Evolutionary conservation across 441 rosid species (phyloP), one percentile per base, ranked within the genome.

Genomic region (Melastoma candidum): DNA sequence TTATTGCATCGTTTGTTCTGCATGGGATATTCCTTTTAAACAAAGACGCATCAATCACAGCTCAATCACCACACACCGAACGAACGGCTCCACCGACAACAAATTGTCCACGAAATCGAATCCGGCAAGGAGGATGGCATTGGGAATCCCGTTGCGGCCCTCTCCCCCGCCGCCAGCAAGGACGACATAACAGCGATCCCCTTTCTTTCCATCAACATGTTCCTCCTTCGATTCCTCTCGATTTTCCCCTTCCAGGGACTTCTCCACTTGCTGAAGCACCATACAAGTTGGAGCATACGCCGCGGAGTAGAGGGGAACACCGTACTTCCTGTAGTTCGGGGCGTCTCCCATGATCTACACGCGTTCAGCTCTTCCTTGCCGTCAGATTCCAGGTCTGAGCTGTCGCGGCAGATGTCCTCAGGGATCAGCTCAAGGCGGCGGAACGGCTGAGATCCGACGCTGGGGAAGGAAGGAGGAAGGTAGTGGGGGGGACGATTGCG

Each of bases 131-230:
- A 89, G 27, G 51, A 83, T 46, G 17, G 90, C 85, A 36, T 94
- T 90, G 1, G 79, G 78, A 60, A 93, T 86, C 12, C 97, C 96
- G 67, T 73, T 86, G 26, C 71, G 72, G 48, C 96, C 99, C 58
- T 82, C 86, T 10, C 97, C 99, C 0, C 96, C 96, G 11, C 99
- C 99, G 11, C 96, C 96, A 0, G 86, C 61, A 13, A 90, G 61
- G 65, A 79, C 80, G 57, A 78, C 66, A 72, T 68, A 74, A 69
- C 76, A 6, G 32, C 47, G 12, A 32, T 47, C 46, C 44, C 44
- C 50, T 44, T 22, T 26, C 57, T 44, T 45, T 47, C 64, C 54
- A 11, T 26, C 53, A 12, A 25, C 47, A 11, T 71, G 48, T 11
- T 56, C 45, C 12, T 32, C 47, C 49, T 64, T 58, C 10, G 45